Base-by-base conservation (phyloP, 495 filamentous ascomycete species). In the Schizothecium vesticola region DNA sequence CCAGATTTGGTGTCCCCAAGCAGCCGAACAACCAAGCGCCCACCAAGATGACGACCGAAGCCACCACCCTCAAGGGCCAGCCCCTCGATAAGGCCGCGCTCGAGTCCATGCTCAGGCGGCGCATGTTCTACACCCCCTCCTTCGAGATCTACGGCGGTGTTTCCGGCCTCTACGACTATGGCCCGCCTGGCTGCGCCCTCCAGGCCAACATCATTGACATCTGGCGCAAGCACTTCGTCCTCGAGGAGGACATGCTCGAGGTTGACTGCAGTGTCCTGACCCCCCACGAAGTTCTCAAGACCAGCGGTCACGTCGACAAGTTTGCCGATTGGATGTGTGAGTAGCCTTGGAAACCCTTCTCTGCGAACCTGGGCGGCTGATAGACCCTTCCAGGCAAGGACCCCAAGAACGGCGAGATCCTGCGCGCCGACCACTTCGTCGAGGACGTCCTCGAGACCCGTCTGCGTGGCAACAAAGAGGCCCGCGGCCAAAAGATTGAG, bases 321-420 rank as follows among this genome's bases (percentile, higher is more conserved):
- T 99, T 98, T 78, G 91, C 93, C 72, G 96, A 98, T 78, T 97
- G 92, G 92, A 97, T 97, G 94, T 96, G 93, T 65, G 51, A 65
- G 63, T 65, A 29, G 43, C 16, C 19, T 65, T 21, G 13, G 8
- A 55, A 24, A n/a, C 9, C n/a, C 11, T 16, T 55, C 16, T 29
- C 36, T 21, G 13, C 8, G 7, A 5, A 23, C 12, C 57, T 13
- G 10, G 28, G 1, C 29, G 21, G 29, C n/a, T 59, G 21, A 36
- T 31, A 2, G 33, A 16, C n/a, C 22, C 23, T 12, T 24, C 33
- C 21, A 57, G 66, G 33, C 88, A 97, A 97, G 80, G 95, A 99
- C 78, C 93, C 93, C 64, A 95, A 96, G 83, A 95, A 90, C 72
- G 95, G 95, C 74, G 96, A 98, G 82, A 96, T 97, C 67, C 89